Evolutionary conservation across 1,284 basidiomycete species (phyloP), one percentile per base, ranked within the genome.

Genomic region (Ganoderma sinense): DNA sequence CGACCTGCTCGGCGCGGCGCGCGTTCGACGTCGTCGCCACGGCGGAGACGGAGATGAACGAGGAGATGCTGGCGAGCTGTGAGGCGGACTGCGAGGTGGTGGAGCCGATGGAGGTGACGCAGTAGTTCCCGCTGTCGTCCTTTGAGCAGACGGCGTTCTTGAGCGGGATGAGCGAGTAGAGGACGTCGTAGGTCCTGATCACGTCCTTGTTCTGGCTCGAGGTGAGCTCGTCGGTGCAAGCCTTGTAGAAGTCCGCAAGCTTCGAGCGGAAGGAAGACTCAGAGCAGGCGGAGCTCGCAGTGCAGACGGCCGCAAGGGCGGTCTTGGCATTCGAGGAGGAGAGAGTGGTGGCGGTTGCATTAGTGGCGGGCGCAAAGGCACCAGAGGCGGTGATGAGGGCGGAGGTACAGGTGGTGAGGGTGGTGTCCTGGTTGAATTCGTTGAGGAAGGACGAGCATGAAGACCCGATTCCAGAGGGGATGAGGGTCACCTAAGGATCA

Each of bases 81-180:
- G 64, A 66, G 41, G 75, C 71, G 29, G 71, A 73, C 59, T 68
- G 62, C 39, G 73, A 68, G 14, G 74, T 70, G 20, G 74, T 68
- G 39, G 73, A 73, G 71, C 69, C 67, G 39, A 76, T 68, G 43
- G 69, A 66, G 58, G 66, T 66, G 55, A 88, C 88, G 78, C 96
- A 97, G 83, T 88, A 97, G 18, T 81, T 79, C 59, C 89, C 91
- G 72, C 79, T 85, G 74, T 90, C 88, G 76, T 93, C 89, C 84
- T 92, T 92, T 62, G 91, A 76, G 83, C 96, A 97, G 59, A 95
- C 78, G 45, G 94, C 91, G 18, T 78, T 74, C 74, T 83, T 83
- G 76, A 97, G 79, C 5, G 96, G 95, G 6, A 80, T 75, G 64
- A 96, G 74, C 71, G 87, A 75, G 84, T 95, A 98, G 58, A 97